Evolutionary conservation across 768 basidiomycete species (phyloP).

Genomic region (Mycena pura): DNA sequence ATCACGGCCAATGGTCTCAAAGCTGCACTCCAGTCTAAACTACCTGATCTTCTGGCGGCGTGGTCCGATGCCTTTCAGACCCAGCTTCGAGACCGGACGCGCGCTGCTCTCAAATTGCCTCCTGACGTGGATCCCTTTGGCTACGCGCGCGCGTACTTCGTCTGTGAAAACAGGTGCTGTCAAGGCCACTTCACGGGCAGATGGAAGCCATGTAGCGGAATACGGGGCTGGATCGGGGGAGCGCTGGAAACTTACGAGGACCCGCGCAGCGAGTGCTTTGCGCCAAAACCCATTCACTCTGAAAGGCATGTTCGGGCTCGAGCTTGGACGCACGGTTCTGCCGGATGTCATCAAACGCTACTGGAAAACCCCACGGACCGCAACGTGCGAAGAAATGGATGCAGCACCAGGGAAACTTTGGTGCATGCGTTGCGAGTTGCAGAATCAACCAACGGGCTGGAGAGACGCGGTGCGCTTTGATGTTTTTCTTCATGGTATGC

Average conservation of each 20-base stretch:
- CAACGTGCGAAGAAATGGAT: conserved; percentile 16
- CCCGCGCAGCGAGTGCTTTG: not conserved
- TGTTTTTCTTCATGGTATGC: not conserved
- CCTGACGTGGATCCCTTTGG: not conserved
- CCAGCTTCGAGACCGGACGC: not conserved
- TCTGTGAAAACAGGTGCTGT: not conserved
- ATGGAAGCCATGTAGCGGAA: not conserved
- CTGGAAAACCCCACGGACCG: conserved; percentile 3
- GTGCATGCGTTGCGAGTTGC: conserved; percentile 7
- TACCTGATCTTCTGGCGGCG: not conserved
- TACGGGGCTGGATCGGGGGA: too few relatives aligned
- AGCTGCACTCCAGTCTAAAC: not conserved
- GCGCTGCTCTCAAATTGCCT: not conserved
- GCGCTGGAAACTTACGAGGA: not conserved
- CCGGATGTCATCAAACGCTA: conserved; percentile 2
- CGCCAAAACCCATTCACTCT: not conserved
- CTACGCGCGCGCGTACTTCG: conserved; percentile 6
- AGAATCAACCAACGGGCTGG: conserved; percentile 14
- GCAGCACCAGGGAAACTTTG: conserved; percentile 4
- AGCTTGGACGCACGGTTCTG: not conserved
- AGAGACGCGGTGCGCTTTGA: conserved; percentile 8
- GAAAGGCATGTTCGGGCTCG: not conserved
- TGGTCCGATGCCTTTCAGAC: conserved; percentile 1
- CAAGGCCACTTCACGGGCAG: conserved; percentile 5
- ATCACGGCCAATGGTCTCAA: not conserved